A percentile compares a stretch with the other conserved stretches of the same genome.
These are phyloP conservation scores for Calonectria pseudoturangicola DNA, from an alignment of 2,329 filamentous ascomycete species.

Conservation along the genomic window DNA sequence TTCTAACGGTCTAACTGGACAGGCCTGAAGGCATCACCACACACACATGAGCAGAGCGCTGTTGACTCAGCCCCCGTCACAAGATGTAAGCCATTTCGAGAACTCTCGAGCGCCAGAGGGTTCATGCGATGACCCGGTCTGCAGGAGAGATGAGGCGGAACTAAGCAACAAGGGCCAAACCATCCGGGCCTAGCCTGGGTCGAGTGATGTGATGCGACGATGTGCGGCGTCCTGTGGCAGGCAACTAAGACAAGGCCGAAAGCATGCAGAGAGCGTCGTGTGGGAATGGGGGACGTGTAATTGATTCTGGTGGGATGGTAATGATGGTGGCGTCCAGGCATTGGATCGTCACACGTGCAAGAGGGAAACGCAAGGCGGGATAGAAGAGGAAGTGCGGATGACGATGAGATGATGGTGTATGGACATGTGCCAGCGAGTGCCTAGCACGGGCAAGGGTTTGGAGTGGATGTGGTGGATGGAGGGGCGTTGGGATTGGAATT, in stretches of 20 bases:
- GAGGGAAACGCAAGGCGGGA: constrained; percentile 25
- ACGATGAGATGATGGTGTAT: constrained; percentile 33
- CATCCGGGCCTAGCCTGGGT: constrained; percentile 7
- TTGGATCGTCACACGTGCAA: constrained; percentile 27
- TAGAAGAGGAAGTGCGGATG: constrained; percentile 30
- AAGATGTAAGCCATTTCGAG: constrained; percentile 12
- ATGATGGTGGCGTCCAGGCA: constrained; percentile 17
- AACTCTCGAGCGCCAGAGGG: background rate
- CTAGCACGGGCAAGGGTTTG: constrained; percentile 30
- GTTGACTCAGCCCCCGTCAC: constrained; percentile 29
- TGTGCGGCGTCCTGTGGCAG: constrained; percentile 13
- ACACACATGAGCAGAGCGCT: background rate
- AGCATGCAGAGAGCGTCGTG: constrained; percentile 23
- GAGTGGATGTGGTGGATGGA: constrained; percentile 38
- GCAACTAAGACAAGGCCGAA: constrained; percentile 15
- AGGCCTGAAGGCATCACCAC: constrained; percentile 27
- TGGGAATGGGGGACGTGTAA: constrained; percentile 5
- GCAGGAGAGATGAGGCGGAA: constrained; percentile 28
- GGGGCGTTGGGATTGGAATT: constrained; percentile 39
- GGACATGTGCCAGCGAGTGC: constrained; percentile 39
- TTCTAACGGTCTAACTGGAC: constrained; percentile 12
- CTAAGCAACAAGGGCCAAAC: constrained; percentile 15
- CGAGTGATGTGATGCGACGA: constrained; percentile 9
- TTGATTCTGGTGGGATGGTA: constrained; percentile 1
- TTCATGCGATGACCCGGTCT: constrained; percentile 16